Conservation (phyloP, 345 rosid species). For the Hypericum perforatum region DNA sequence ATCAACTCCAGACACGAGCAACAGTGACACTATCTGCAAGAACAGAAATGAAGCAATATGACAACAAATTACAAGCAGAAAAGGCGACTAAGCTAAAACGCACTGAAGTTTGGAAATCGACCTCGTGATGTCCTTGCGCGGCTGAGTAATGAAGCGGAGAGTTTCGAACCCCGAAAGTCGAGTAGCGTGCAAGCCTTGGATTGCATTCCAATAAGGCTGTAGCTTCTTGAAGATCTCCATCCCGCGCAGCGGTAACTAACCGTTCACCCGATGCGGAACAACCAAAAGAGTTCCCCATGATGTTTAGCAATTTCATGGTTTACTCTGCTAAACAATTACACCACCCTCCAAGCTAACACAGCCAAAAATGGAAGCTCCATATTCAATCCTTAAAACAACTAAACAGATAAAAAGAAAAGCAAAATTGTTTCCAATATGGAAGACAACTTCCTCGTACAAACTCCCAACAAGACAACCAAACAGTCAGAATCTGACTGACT, state of each 20-base stretch:
- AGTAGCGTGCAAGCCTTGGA: slow-evolving; percentile 85
- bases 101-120: slow-evolving; percentile 6
- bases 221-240: slow-evolving; percentile 94
- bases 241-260: slow-evolving; percentile 94
- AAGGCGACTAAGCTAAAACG: no score
- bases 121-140: slow-evolving; percentile 98
- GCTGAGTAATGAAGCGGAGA: slow-evolving; percentile 98
- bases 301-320: slow-evolving; percentile 64
- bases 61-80: no score
- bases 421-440: no score
- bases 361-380: background rate
- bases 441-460: no score
- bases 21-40: slow-evolving; percentile 69
- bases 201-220: slow-evolving; percentile 86
- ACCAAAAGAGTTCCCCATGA: slow-evolving; percentile 90
- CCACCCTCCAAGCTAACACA: no score
- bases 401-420: no score
- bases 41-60: slow-evolving; percentile 11
- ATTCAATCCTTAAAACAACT: no score
- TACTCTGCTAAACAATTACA: no score
- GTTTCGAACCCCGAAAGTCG: slow-evolving; percentile 90
- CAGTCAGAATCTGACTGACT: slow-evolving; percentile 1
- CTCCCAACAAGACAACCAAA: background rate
- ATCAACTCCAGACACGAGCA: slow-evolving; percentile 97
- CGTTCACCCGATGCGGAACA: slow-evolving; percentile 99